Evolutionary conservation across 2,329 filamentous ascomycete species (phyloP), one percentile per base, ranked within the genome.

Genomic region (Trichoderma afroharzianum): DNA sequence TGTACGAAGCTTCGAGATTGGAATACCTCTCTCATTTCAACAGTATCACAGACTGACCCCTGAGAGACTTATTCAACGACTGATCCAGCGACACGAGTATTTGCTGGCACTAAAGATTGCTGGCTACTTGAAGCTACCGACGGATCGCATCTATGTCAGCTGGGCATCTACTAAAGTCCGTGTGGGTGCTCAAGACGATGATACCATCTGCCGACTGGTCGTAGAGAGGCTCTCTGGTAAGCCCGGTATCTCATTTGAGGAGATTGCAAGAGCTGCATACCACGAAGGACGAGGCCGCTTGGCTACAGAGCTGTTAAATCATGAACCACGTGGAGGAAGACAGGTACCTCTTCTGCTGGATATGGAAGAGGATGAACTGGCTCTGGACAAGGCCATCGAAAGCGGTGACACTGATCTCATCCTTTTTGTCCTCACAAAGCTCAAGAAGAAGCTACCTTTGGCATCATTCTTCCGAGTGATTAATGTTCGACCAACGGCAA

Each of bases 151-250:
- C 72, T 97, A 98, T 77, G 94, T 97, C 1, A 95, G 98, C 79
- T 99, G 96, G 96, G 96, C 96, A 1, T 95, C 92, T 21, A 92
- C 96, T 78, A 99, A 98, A 80, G 95, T 98, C 4, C 92, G 94
- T 30, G 85, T 92, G 3, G 95, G 95, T 0, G 88, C 90, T 0
- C 94, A 94, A 74, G 92, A 97, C 73, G 96, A 98, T 78, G 94
- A 97, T 59, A 90, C 90, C 1, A 93, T 97, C 55, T 98, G 95
- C 80, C 88, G 90, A 36, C 86, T 95, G 66, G 93, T 99, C 15
- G 95, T 98, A 11, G 91, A 94, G 75, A 93, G 94, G 76, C 87
- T 99, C 1, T 89, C 92, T 1, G 94, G 93, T 43, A 97, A 97
- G 78, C 91, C 92, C 0, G 96, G 95, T 1, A 96, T 99, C 71